phyloP scores from a whole-genome alignment of 495 filamentous ascomycete genomes.

The Penicillium waksmanii region DNA sequence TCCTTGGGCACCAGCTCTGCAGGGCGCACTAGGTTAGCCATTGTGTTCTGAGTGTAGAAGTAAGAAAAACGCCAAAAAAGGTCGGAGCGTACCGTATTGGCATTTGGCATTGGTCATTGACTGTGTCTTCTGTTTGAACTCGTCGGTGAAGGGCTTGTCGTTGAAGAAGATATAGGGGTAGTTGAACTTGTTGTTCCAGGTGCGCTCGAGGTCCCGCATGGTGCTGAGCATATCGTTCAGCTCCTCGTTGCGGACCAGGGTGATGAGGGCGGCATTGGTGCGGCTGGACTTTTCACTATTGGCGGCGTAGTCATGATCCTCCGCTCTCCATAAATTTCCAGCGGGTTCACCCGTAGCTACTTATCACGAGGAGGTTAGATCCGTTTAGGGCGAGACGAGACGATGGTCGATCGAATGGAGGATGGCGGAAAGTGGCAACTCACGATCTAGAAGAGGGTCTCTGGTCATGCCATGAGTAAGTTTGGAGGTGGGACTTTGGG shows the following conservation, averaged over 20 bases:
- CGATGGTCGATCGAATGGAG: constrained; percentile 6
- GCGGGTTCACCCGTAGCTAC: constrained; percentile 81
- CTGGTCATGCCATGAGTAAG: constrained; percentile 57
- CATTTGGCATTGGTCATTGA: constrained; percentile 82
- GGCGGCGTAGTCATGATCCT: constrained; percentile 70
- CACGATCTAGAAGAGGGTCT: constrained; percentile 86
- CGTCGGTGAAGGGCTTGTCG: constrained; percentile 85
- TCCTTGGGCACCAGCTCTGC: constrained; percentile 85
- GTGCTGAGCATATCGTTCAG: constrained; percentile 77
- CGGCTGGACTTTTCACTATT: constrained; percentile 74
- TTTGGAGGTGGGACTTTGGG: constrained; percentile 38
- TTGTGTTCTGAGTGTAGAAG: background rate
- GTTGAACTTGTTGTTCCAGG: constrained; percentile 99
- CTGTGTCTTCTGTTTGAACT: constrained; percentile 83
- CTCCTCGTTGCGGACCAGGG: constrained; percentile 91
- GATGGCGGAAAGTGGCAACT: constrained; percentile 33
- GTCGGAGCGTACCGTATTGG: constrained; percentile 66
- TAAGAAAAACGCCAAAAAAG: background rate
- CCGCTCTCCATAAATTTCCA: constrained; percentile 70
- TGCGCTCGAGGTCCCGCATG: constrained; percentile 89
- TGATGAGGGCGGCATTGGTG: constrained; percentile 89
- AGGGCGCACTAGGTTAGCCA: constrained; percentile 10
- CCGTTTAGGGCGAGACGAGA: background rate
- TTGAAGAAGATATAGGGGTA: constrained; percentile 99
- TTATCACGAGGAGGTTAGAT: background rate